Evolutionary conservation across 1,139 yeast species (phyloP).

Genomic region (Schizosaccharomyces versatilis): DNA sequence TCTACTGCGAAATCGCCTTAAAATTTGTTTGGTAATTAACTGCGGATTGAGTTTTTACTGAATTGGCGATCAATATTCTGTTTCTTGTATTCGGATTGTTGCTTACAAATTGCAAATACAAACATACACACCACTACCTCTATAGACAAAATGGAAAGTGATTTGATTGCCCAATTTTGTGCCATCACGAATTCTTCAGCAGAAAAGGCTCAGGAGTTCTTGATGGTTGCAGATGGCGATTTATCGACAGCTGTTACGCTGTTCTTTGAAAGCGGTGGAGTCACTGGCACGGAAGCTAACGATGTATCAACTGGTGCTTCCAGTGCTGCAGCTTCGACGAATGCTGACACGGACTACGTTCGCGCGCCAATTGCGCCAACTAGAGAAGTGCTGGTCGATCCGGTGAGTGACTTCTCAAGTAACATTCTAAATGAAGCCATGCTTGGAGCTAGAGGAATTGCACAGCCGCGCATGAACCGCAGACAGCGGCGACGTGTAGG

Average conservation of each 20-base stretch:
- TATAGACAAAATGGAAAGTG: not conserved
- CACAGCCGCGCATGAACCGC: constrained; percentile 3
- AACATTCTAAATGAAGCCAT: not conserved
- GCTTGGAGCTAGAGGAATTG: constrained; percentile 1
- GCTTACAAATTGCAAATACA: not conserved
- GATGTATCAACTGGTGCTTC: constrained; percentile 14
- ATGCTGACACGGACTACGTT: constrained; percentile 25
- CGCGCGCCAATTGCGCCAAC: constrained; percentile 62
- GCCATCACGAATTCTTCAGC: constrained; percentile 68
- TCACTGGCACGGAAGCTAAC: constrained; percentile 4
- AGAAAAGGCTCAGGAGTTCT: constrained; percentile 48
- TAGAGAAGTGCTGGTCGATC: constrained; percentile 54
- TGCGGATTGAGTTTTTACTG: too few species aligned
- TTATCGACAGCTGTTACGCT: constrained; percentile 70
- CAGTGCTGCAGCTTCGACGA: constrained; percentile 18
- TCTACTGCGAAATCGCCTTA: too few species aligned
- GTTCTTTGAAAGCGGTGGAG: constrained; percentile 52
- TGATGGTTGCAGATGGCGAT: constrained; percentile 59
- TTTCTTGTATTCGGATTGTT: not conserved
- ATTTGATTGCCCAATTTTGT: constrained; percentile 43
- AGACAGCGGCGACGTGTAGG: constrained; percentile 6
- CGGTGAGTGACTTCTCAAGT: constrained; percentile 4
- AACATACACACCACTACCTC: not conserved
- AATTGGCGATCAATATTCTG: too few species aligned
- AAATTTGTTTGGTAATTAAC: too few species aligned